These are phyloP conservation scores for Populus tomentosa DNA, from an alignment of 441 rosid species.

Conservation along the genomic window DNA sequence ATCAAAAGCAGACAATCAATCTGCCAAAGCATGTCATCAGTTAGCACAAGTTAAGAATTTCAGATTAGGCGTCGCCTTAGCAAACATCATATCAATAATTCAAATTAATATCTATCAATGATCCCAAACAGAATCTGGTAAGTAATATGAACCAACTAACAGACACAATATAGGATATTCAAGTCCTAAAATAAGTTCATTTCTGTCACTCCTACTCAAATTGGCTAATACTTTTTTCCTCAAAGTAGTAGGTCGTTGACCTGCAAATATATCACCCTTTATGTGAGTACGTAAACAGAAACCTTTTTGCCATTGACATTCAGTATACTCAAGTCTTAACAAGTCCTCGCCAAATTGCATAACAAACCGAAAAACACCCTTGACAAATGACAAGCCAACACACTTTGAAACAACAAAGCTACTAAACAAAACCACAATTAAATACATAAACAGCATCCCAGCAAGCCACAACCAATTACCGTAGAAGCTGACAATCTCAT, in stretches of 20 bases:
- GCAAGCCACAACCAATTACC: constrained; percentile 34
- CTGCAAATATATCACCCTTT: not conserved
- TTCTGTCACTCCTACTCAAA: not conserved
- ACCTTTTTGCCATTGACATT: not conserved
- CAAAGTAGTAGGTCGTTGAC: not conserved
- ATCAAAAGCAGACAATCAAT: not conserved
- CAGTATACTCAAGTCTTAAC: not conserved
- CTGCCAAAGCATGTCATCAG: not conserved
- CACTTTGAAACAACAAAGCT: not conserved
- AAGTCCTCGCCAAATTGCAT: not conserved
- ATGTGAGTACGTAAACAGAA: not conserved
- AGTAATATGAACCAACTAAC: not conserved
- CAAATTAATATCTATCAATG: not conserved
- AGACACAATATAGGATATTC: not conserved
- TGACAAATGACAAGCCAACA: too few relatives aligned
- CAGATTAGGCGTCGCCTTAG: not conserved
- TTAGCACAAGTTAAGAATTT: not conserved
- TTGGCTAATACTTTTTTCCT: not conserved
- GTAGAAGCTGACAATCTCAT: constrained; percentile 77
- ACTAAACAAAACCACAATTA: not conserved
- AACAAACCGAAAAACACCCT: not conserved
- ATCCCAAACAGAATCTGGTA: not conserved
- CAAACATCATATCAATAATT: not conserved
- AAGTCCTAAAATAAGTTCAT: not conserved
- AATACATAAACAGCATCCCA: not conserved